These are phyloP conservation scores for Symbiodinium natans DNA, from an alignment of 73 alveolate genomes.

Conservation along the genomic window DNA sequence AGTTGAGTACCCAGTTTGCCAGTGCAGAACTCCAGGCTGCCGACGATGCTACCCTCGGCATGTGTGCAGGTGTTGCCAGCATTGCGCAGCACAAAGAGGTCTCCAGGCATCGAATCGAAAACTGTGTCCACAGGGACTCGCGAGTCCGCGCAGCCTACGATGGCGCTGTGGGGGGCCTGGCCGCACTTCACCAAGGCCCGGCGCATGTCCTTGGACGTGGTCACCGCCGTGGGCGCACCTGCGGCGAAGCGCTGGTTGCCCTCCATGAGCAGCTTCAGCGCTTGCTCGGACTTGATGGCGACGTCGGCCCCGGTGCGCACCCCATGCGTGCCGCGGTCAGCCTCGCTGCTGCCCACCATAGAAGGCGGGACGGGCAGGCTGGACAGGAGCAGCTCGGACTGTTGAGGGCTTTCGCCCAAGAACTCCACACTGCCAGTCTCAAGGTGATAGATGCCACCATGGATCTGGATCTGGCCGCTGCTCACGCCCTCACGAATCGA, in stretches of 20 bases:
- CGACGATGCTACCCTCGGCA: slow-evolving; percentile 54
- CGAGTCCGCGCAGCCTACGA: slow-evolving; percentile 56
- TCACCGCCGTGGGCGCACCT: slow-evolving; percentile 5
- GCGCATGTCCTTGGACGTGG: slow-evolving; percentile 31
- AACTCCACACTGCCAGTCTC: slow-evolving; percentile 74
- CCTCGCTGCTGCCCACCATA: background rate
- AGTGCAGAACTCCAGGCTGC: slow-evolving; percentile 46
- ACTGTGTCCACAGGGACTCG: slow-evolving; percentile 75
- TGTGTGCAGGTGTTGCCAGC: slow-evolving; percentile 75
- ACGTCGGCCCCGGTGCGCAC: slow-evolving; percentile 62
- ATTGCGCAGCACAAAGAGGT: slow-evolving; percentile 40
- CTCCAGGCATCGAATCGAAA: slow-evolving; percentile 57
- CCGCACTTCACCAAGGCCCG: slow-evolving; percentile 44
- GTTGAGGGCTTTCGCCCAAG: slow-evolving; percentile 13
- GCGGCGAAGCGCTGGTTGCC: slow-evolving; percentile 75
- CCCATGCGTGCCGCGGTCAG: slow-evolving; percentile 23
- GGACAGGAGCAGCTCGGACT: slow-evolving; percentile 27
- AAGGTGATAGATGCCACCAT: slow-evolving; percentile 48
- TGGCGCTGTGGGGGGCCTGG: slow-evolving; percentile 83
- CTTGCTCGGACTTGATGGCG: background rate
- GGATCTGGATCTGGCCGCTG: slow-evolving; percentile 41
- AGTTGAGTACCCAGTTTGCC: slow-evolving; percentile 43
- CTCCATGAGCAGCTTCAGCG: slow-evolving; percentile 45
- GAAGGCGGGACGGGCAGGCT: slow-evolving; percentile 50
- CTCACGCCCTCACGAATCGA: slow-evolving; percentile 31